These are phyloP conservation scores for Kodamaea lidongshanica DNA, from an alignment of 805 yeast genomes.

Conservation along the genomic window DNA sequence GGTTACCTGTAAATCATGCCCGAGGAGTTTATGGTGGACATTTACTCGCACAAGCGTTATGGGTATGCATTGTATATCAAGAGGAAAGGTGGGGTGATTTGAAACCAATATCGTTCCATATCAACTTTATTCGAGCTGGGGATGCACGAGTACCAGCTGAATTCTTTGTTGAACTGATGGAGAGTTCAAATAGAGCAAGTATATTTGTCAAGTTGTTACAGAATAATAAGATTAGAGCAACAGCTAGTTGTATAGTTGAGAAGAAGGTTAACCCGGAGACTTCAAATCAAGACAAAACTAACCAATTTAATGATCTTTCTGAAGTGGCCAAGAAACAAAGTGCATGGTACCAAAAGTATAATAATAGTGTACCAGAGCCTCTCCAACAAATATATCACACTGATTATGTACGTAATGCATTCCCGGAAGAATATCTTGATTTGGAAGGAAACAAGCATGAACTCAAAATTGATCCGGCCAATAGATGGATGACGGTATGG, in stretches of 20 bases:
- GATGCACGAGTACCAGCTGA: slow-evolving; percentile 38
- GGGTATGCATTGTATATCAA: slow-evolving; percentile 51
- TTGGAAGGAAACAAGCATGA: slow-evolving; percentile 32
- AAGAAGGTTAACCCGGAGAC: slow-evolving; percentile 14
- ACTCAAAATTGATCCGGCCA: slow-evolving; percentile 21
- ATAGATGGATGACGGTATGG: slow-evolving; percentile 38
- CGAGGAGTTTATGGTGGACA: slow-evolving; percentile 71
- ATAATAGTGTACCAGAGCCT: slow-evolving; percentile 8
- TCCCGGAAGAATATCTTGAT: slow-evolving; percentile 30
- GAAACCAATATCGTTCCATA: slow-evolving; percentile 57
- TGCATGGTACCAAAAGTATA: slow-evolving; percentile 5
- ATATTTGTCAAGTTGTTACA: slow-evolving; percentile 54
- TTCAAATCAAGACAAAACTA: slow-evolving; percentile 4
- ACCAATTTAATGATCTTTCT: neutral
- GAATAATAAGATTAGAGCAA: slow-evolving; percentile 43
- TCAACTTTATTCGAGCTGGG: slow-evolving; percentile 56
- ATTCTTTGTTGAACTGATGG: slow-evolving; percentile 48
- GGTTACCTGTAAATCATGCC: slow-evolving; percentile 39
- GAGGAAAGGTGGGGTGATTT: slow-evolving; percentile 13
- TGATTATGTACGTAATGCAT: slow-evolving; percentile 33
- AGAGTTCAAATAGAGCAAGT: slow-evolving; percentile 49
- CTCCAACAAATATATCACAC: slow-evolving; percentile 29
- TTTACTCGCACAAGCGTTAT: slow-evolving; percentile 56
- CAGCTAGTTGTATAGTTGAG: slow-evolving; percentile 44
- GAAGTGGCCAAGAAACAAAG: neutral